A percentile compares a stretch with the other conserved stretches of the same genome.
These are phyloP conservation scores for Escovopsis sp. DNA, from an alignment of 2,329 filamentous ascomycete genomes.

Conservation along the genomic window DNA sequence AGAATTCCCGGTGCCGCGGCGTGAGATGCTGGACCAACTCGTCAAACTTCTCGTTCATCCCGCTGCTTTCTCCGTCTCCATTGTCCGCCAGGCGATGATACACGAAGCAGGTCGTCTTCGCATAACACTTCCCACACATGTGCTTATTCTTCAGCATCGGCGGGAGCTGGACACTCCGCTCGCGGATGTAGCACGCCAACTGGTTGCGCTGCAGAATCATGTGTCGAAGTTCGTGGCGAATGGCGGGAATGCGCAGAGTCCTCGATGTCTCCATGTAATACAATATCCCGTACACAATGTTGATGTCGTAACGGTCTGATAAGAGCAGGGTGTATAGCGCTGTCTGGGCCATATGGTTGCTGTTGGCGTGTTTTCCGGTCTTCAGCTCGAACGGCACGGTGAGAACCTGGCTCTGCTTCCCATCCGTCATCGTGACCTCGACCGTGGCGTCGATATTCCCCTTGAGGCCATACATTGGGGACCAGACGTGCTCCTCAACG, in stretches of 20 bases:
- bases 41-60: constrained; percentile 67
- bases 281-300: constrained; percentile 77
- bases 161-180: constrained; percentile 65
- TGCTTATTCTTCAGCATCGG: constrained; percentile 73
- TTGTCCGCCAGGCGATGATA: constrained; percentile 85
- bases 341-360: constrained; percentile 81
- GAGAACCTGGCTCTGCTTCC: constrained; percentile 49
- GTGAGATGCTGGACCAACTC: constrained; percentile 68
- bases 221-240: constrained; percentile 78
- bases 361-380: constrained; percentile 72
- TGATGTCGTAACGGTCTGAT: constrained; percentile 87
- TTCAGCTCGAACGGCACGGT: constrained; percentile 93
- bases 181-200: constrained; percentile 69
- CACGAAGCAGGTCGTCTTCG: constrained; percentile 77
- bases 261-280: constrained; percentile 92
- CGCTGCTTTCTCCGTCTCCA: constrained; percentile 67
- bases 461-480: constrained; percentile 91
- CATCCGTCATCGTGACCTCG: constrained; percentile 67
- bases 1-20: constrained; percentile 63
- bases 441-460: constrained; percentile 97
- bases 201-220: constrained; percentile 96
- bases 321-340: constrained; percentile 85
- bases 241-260: constrained; percentile 69
- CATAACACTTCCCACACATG: constrained; percentile 77
- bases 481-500: constrained; percentile 97